These are phyloP conservation scores for Coemansia sp. DNA, from an alignment of 192 early-diverging fungal genomes.

Conservation along the genomic window DNA sequence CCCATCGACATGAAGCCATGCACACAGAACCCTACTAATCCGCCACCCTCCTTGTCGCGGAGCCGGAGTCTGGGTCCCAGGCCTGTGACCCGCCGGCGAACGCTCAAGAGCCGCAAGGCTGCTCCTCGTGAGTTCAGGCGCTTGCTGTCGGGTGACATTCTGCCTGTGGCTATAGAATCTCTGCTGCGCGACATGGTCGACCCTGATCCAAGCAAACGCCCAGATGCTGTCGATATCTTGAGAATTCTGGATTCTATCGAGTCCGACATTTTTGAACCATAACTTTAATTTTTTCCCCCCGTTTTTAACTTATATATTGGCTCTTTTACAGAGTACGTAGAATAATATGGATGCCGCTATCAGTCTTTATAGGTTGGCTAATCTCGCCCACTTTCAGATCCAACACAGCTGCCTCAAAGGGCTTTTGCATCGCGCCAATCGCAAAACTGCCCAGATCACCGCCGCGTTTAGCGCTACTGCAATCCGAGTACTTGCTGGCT, in stretches of 20 bases:
- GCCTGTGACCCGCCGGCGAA: slow-evolving; percentile 37
- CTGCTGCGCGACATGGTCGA: slow-evolving; percentile 42
- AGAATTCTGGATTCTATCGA: slow-evolving; percentile 37
- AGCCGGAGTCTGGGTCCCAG: slow-evolving; percentile 12
- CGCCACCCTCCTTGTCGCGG: background rate
- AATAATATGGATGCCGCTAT: slow-evolving; percentile 93
- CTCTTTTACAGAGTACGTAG: slow-evolving; percentile 72
- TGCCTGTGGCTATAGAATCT: slow-evolving; percentile 35
- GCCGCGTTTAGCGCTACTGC: slow-evolving; percentile 81
- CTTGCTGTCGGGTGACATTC: slow-evolving; percentile 42
- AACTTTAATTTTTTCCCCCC: background rate
- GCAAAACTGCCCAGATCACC: slow-evolving; percentile 91
- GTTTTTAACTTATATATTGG: background rate
- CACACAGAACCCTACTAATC: background rate
- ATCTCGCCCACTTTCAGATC: slow-evolving; percentile 80
- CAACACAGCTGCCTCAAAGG: slow-evolving; percentile 89
- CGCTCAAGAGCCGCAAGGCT: slow-evolving; percentile 30
- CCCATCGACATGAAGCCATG: background rate
- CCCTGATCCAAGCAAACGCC: slow-evolving; percentile 36
- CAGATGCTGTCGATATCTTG: slow-evolving; percentile 43
- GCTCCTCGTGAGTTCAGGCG: slow-evolving; percentile 40
- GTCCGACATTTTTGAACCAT: slow-evolving; percentile 46
- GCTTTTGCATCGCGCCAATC: slow-evolving; percentile 83
- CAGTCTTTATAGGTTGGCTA: slow-evolving; percentile 76
- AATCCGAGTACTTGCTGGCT: slow-evolving; percentile 81